Evolutionary conservation across 305 asterid species (phyloP).

Genomic region (Solanum hybrid): DNA sequence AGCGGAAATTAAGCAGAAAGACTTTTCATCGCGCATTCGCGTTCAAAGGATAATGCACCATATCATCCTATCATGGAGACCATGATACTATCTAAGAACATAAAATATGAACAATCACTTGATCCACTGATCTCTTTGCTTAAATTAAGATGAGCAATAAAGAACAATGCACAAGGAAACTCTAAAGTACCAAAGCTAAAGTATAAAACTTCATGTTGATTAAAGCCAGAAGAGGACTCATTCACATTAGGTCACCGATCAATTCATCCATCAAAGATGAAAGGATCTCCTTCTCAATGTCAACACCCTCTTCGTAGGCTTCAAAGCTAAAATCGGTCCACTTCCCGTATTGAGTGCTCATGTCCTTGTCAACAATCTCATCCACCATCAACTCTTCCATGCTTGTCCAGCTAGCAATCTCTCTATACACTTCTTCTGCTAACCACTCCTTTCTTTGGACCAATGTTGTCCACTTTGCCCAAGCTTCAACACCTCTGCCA

Average conservation of each 20-base stretch:
- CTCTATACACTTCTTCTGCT: conserved; percentile 72
- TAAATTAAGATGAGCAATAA: background rate
- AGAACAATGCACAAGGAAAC: background rate
- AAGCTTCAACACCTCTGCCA: conserved; percentile 35
- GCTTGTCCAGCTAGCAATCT: conserved; percentile 51
- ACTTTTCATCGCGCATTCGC: background rate
- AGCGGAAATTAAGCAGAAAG: background rate
- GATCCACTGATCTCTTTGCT: background rate
- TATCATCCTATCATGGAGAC: background rate
- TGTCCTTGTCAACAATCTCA: conserved; percentile 83
- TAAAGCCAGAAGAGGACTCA: background rate
- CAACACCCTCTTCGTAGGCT: conserved; percentile 73
- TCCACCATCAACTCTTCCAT: conserved; percentile 79
- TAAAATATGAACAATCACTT: background rate
- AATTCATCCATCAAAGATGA: conserved; percentile 62
- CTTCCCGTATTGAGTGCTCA: conserved; percentile 73
- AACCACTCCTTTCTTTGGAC: conserved; percentile 40
- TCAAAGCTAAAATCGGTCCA: conserved; percentile 76
- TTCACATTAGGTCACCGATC: conserved; percentile 36
- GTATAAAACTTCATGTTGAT: background rate
- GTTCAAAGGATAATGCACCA: background rate
- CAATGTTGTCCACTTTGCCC: conserved; percentile 46
- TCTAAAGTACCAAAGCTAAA: background rate
- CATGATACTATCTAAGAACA: background rate
- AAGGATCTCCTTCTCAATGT: conserved; percentile 59